These are phyloP conservation scores for Carpinus fangiana DNA, from an alignment of 306 rosid species.

Conservation along the genomic window DNA sequence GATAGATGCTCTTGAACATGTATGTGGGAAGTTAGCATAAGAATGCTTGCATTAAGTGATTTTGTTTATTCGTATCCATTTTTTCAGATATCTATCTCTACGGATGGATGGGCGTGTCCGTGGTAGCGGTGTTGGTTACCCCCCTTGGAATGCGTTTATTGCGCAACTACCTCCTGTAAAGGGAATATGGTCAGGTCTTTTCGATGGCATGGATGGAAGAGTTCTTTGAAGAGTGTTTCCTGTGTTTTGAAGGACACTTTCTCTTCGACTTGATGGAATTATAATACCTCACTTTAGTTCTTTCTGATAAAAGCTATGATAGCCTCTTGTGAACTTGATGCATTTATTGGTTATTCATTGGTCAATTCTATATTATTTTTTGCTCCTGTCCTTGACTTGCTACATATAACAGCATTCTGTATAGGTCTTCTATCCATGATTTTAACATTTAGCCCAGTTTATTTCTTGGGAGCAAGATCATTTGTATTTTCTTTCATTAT, in stretches of 20 bases:
- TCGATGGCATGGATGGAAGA: slow-evolving; percentile 95
- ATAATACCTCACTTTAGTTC: neutral
- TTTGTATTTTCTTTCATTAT: neutral
- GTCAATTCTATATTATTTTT: neutral
- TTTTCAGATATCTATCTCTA: slow-evolving; percentile 78
- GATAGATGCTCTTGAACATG: neutral
- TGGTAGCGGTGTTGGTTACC: slow-evolving; percentile 92
- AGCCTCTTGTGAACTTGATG: slow-evolving; percentile 7
- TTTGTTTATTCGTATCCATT: neutral
- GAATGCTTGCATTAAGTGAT: neutral
- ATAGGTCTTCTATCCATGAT: neutral
- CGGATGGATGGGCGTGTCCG: slow-evolving; percentile 94
- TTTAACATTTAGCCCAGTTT: neutral
- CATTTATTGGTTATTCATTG: neutral
- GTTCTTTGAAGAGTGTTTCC: slow-evolving; percentile 47
- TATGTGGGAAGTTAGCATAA: neutral
- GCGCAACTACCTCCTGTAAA: slow-evolving; percentile 85
- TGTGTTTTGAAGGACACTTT: slow-evolving; percentile 23
- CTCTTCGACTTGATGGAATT: neutral
- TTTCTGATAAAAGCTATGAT: neutral
- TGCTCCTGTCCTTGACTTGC: neutral
- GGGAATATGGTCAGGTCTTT: slow-evolving; percentile 93
- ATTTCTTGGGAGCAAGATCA: neutral
- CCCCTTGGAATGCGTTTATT: slow-evolving; percentile 97
- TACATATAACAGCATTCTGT: neutral